Percentiles rank a stretch among this genome's conserved stretches.
phyloP scores from a whole-genome alignment of 2,329 filamentous ascomycete species.

The Aspergillus cejpii region DNA sequence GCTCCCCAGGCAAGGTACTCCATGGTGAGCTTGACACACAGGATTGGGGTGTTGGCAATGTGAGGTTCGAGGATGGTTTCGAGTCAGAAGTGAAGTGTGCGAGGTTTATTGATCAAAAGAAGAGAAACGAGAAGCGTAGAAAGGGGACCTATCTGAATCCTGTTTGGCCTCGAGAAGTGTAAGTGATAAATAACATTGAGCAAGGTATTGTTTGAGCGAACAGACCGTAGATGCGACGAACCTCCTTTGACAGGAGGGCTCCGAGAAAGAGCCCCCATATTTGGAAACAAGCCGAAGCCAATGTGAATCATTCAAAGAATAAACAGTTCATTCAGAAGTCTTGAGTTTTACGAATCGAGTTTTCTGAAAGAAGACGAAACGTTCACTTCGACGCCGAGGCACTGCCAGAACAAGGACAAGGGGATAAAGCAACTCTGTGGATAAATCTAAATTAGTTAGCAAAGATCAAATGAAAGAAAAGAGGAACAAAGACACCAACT shows the following conservation, averaged over 20 bases:
- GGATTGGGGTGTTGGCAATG: neutral
- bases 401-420: neutral
- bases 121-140: neutral
- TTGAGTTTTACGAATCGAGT: neutral
- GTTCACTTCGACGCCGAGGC: neutral
- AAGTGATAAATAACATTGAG: neutral
- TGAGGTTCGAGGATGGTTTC: neutral
- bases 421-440: neutral
- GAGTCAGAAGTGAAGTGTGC: neutral
- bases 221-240: neutral
- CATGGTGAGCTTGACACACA: slow-evolving; percentile 6
- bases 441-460: neutral
- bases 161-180: neutral
- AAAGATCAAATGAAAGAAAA: neutral
- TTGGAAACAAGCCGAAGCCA: neutral
- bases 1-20: slow-evolving; percentile 12
- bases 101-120: neutral
- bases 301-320: neutral
- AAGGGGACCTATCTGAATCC: neutral
- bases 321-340: neutral
- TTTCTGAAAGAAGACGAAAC: neutral
- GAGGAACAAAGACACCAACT: neutral
- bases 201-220: neutral
- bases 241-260: neutral
- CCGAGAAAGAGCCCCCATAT: neutral